These are phyloP conservation scores for Eremothecium coryli DNA, from an alignment of 1,139 yeast genomes.

Conservation along the genomic window DNA sequence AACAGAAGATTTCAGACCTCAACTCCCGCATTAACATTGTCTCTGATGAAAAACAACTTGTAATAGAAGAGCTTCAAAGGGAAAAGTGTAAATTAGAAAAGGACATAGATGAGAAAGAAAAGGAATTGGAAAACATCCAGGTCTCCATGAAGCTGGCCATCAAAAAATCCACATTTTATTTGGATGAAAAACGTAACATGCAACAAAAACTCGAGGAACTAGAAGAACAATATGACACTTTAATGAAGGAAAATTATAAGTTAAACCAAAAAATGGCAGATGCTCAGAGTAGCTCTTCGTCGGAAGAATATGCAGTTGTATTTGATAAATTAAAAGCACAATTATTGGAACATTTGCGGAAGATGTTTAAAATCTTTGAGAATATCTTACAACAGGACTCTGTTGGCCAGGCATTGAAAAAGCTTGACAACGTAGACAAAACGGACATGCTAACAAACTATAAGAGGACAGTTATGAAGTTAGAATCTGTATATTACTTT, in stretches of 20 bases:
- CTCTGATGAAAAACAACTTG: conserved; percentile 9
- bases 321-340: conserved; percentile 19
- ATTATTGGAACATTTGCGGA: conserved; percentile 35
- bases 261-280: conserved; percentile 35
- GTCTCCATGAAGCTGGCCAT: conserved; percentile 34
- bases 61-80: conserved; percentile 11
- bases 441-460: conserved; percentile 26
- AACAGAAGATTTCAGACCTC: conserved; percentile 12
- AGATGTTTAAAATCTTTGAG: conserved; percentile 39
- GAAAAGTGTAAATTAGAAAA: conserved; percentile 14
- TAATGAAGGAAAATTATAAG: conserved; percentile 29
- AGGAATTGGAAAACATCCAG: conserved; percentile 8
- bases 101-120: conserved; percentile 27
- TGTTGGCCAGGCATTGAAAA: conserved; percentile 45
- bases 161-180: conserved; percentile 40
- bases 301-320: conserved; percentile 12
- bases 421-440: conserved; percentile 37
- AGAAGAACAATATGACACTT: conserved; percentile 19
- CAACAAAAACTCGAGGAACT: conserved; percentile 34
- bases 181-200: conserved; percentile 44
- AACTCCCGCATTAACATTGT: background rate
- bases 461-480: conserved; percentile 37
- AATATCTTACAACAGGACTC: conserved; percentile 52
- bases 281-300: conserved; percentile 5
- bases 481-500: conserved; percentile 47